Percentiles rank a stretch among this genome's conserved stretches.
These are phyloP conservation scores for Henckelia pumila DNA, from an alignment of 257 asterid genomes.

Conservation along the genomic window DNA sequence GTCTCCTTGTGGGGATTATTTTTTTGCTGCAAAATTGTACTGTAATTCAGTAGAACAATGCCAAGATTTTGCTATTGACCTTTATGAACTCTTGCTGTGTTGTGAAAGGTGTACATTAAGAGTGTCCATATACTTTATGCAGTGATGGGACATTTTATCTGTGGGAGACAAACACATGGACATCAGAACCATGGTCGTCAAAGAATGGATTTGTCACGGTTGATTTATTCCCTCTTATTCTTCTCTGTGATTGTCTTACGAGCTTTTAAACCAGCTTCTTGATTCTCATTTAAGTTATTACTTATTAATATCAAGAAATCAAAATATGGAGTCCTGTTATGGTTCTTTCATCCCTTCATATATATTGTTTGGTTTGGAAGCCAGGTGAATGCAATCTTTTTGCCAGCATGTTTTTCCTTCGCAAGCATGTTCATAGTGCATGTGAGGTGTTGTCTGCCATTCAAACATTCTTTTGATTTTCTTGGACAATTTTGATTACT, in stretches of 20 bases:
- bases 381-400: constrained; percentile 1
- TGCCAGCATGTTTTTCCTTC: background rate
- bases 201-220: constrained; percentile 90
- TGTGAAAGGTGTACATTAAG: constrained; percentile 16
- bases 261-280: background rate
- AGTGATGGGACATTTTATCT: constrained; percentile 97
- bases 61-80: constrained; percentile 17
- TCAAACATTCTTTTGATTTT: background rate
- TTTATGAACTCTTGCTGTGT: background rate
- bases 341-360: constrained; percentile 1
- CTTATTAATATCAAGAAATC: background rate
- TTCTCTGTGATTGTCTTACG: background rate
- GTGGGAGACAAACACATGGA: constrained; percentile 99
- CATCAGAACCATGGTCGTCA: constrained; percentile 96
- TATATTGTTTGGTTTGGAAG: constrained; percentile 1
- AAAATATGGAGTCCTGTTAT: background rate
- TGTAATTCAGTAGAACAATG: constrained; percentile 27
- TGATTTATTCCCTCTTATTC: constrained; percentile 32
- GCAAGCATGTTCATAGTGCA: constrained; percentile 6
- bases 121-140: constrained; percentile 31
- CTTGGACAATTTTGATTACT: background rate
- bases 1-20: constrained; percentile 98
- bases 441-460: constrained; percentile 20
- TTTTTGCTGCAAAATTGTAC: constrained; percentile 89
- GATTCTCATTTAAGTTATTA: constrained; percentile 13